Evolutionary conservation across 2,329 filamentous ascomycete genomes (phyloP).

Genomic region (Anisogramma anomala): DNA sequence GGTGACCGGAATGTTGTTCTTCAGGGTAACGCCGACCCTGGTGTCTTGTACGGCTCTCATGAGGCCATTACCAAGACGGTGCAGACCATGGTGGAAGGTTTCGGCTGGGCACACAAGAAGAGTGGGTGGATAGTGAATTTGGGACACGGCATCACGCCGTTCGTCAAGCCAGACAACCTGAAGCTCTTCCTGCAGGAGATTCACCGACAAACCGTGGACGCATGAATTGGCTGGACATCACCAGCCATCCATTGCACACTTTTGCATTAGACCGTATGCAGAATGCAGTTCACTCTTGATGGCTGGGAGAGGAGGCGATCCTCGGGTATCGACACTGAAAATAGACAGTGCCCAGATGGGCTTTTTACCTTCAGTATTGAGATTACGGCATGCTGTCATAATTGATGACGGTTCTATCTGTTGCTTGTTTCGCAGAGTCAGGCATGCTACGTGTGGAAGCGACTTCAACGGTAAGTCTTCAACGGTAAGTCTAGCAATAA

Average conservation of each 20-base stretch:
- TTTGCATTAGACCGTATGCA: not conserved
- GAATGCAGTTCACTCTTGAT: not conserved
- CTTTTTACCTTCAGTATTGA: conserved; percentile 10
- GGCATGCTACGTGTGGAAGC: no score
- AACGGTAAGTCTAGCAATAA: no score
- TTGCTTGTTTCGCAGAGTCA: no score
- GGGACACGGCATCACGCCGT: conserved; percentile 89
- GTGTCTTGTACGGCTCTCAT: conserved; percentile 75
- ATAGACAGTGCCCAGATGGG: not conserved
- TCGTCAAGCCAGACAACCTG: conserved; percentile 85
- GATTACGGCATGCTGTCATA: conserved; percentile 15
- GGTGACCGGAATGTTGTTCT: conserved; percentile 63
- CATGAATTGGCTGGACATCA: not conserved
- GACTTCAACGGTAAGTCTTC: no score
- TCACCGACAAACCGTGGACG: conserved; percentile 51
- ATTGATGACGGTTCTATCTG: conserved; percentile 15
- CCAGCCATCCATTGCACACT: conserved; percentile 2
- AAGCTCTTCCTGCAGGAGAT: conserved; percentile 92
- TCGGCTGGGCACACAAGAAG: conserved; percentile 61
- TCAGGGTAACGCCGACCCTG: conserved; percentile 93
- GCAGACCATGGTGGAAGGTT: conserved; percentile 77
- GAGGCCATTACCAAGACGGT: conserved; percentile 74
- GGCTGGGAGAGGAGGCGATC: not conserved
- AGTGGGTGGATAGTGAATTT: conserved; percentile 96
- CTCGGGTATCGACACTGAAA: not conserved